Conservation (phyloP, 306 rosid species). For the Vigna angularis region DNA sequence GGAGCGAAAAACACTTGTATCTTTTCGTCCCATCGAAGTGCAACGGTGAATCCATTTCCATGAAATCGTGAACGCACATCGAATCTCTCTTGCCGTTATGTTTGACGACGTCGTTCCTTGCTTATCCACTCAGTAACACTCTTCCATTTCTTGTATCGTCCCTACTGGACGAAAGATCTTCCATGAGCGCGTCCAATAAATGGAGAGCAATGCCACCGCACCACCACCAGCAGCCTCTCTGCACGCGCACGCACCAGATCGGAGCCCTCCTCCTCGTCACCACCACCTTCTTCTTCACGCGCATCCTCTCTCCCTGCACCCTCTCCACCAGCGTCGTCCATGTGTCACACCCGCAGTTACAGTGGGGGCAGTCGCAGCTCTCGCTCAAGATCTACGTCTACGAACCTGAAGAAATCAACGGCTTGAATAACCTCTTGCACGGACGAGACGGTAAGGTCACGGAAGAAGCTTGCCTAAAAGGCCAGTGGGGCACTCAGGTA, state of each 20-base stretch:
- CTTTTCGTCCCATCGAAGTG: not conserved
- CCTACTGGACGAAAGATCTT: not conserved
- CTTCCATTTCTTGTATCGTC: not conserved
- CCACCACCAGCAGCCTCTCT: constrained; percentile 49
- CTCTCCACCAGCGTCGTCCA: constrained; percentile 37
- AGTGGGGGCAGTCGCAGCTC: constrained; percentile 62
- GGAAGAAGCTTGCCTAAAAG: constrained; percentile 70
- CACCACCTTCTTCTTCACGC: constrained; percentile 72
- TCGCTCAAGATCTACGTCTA: constrained; percentile 88
- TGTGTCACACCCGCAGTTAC: constrained; percentile 36
- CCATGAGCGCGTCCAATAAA: constrained; percentile 55
- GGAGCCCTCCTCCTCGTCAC: constrained; percentile 69
- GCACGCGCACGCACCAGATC: constrained; percentile 90
- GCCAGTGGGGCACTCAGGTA: constrained; percentile 99
- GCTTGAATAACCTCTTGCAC: constrained; percentile 66
- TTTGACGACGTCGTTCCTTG: not conserved
- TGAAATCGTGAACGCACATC: not conserved
- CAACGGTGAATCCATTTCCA: not conserved
- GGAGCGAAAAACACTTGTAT: not conserved
- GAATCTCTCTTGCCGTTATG: not conserved
- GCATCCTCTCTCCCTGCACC: constrained; percentile 57
- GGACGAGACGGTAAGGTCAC: constrained; percentile 78
- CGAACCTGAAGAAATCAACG: constrained; percentile 73
- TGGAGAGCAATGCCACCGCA: constrained; percentile 46
- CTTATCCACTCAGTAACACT: not conserved